phyloP scores from a whole-genome alignment of 2,329 filamentous ascomycete genomes.

The Colletotrichum zoysiae region DNA sequence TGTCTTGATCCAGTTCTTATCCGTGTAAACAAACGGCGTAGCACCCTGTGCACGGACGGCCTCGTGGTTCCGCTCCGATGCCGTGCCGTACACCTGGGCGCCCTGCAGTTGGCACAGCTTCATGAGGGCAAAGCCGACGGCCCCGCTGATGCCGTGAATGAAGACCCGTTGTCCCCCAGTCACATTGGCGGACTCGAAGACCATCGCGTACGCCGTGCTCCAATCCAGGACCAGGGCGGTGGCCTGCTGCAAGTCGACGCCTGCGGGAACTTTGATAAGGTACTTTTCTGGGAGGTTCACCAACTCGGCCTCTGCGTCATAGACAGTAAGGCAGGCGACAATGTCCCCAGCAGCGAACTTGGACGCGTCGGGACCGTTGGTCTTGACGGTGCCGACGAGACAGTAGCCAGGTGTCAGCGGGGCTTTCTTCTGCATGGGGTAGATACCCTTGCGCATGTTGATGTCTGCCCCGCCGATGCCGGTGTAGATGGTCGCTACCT shows the following conservation, averaged over 20 bases:
- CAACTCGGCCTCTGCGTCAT: conserved; percentile 59
- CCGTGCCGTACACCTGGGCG: conserved; percentile 63
- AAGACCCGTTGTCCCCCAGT: conserved; percentile 60
- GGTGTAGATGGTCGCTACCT: conserved; percentile 60
- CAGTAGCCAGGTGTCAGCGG: conserved; percentile 64
- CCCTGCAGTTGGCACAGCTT: conserved; percentile 57
- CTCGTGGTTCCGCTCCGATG: conserved; percentile 59
- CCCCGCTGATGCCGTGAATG: conserved; percentile 63
- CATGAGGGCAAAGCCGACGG: conserved; percentile 60
- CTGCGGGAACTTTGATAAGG: conserved; percentile 56
- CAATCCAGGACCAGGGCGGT: conserved; percentile 60
- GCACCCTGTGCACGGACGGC: conserved; percentile 54
- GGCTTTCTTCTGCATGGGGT: conserved; percentile 58
- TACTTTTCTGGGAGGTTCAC: conserved; percentile 62
- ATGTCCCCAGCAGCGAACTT: conserved; percentile 51
- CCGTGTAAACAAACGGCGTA: conserved; percentile 59
- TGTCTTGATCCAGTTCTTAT: conserved; percentile 62
- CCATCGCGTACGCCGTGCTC: conserved; percentile 57
- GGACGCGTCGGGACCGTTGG: conserved; percentile 52
- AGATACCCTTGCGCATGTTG: conserved; percentile 62
- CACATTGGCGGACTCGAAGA: conserved; percentile 55
- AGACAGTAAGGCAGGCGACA: conserved; percentile 54
- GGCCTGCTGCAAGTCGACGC: conserved; percentile 56
- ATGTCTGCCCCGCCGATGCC: conserved; percentile 63
- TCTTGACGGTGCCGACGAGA: conserved; percentile 57